Conservation (phyloP, 176 grass and related monocot species). For the Paspalum vaginatum region DNA sequence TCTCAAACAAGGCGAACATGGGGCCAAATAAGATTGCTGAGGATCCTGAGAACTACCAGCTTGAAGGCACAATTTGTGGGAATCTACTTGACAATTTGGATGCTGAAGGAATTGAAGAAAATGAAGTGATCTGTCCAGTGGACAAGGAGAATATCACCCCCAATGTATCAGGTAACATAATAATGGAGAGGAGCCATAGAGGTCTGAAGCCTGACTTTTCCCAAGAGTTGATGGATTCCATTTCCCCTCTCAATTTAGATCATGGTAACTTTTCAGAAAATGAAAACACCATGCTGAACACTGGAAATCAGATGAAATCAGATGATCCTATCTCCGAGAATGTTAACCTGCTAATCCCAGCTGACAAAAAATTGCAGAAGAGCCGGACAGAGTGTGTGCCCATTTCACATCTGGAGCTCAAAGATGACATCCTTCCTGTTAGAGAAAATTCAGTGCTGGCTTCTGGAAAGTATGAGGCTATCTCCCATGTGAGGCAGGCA, state of each 20-base stretch:
- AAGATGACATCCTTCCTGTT: constrained; percentile 41
- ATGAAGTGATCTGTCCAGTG: constrained; percentile 46
- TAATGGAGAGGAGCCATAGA: constrained; percentile 44
- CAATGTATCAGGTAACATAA: constrained; percentile 40
- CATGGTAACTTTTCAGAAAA: constrained; percentile 37
- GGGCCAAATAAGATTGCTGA: constrained; percentile 10
- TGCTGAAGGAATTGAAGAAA: constrained; percentile 43
- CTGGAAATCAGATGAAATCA: constrained; percentile 28
- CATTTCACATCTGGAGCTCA: constrained; percentile 35
- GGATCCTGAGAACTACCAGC: constrained; percentile 3
- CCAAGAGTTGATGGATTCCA: constrained; percentile 52
- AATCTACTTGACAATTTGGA: constrained; percentile 56
- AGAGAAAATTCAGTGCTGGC: constrained; percentile 34
- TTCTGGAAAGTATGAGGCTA: constrained; percentile 30
- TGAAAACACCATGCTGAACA: constrained; percentile 38
- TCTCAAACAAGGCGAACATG: constrained; percentile 47
- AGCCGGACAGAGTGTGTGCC: constrained; percentile 25
- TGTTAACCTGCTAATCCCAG: constrained; percentile 1
- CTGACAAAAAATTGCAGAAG: constrained; percentile 16
- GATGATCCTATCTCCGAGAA: constrained; percentile 29
- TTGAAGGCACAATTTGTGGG: constrained; percentile 31
- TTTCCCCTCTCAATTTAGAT: constrained; percentile 55
- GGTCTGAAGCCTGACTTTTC: constrained; percentile 44
- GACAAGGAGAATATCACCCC: constrained; percentile 66
- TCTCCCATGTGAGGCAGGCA: constrained; percentile 41